Base-by-base conservation (phyloP, 2,329 filamentous ascomycete genomes). In the Pseudogymnoascus sp. region DNA sequence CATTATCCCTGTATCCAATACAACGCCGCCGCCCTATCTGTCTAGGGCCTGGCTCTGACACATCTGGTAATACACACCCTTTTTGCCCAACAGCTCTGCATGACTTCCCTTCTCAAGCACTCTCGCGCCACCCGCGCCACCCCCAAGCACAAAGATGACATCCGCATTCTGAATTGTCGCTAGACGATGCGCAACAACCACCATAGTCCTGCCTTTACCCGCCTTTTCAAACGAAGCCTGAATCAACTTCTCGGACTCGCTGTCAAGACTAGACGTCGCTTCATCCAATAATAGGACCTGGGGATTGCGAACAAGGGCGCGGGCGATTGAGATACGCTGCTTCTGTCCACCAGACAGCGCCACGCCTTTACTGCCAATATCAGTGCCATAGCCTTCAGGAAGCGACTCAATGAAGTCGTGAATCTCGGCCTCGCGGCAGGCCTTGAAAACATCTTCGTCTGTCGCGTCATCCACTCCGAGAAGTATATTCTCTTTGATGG, bases 111-210 rank as follows among this genome's bases (percentile, higher is more conserved):
- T 70, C 64, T 84, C 82, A 8, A 82, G 71, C 57, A 85, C 75
- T 35, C 37, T 58, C 12, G 57, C 33, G 14, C 57, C 57, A 16
- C 18, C 18, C 1, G 66, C 68, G 6, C 60, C 57, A 6, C 64
- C 66, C 9, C 88, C 87, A 57, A 94, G 83, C 0, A 93, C 88
- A 67, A 89, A 90, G 41, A 92, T 92, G n/a, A 86, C 76, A 71
- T 93, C 86, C 1, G 89, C 88, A 66, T 92, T 87, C 72, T 89
- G 88, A 18, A 92, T 85, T 11, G 88, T 93, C 0, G 86, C 86
- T 57, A 93, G 77, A 12, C 89, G 79, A 71, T 93, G 90, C 1
- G 90, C 90, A 9, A 94, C 88, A 2, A 88, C 88, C 2, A 94
- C 78, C 63, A 89, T 89, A 1, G 90, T 86, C 6, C 81, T 75